These are phyloP conservation scores for Triticum timopheevii DNA, from an alignment of 176 grass and related monocot genomes.

Conservation along the genomic window DNA sequence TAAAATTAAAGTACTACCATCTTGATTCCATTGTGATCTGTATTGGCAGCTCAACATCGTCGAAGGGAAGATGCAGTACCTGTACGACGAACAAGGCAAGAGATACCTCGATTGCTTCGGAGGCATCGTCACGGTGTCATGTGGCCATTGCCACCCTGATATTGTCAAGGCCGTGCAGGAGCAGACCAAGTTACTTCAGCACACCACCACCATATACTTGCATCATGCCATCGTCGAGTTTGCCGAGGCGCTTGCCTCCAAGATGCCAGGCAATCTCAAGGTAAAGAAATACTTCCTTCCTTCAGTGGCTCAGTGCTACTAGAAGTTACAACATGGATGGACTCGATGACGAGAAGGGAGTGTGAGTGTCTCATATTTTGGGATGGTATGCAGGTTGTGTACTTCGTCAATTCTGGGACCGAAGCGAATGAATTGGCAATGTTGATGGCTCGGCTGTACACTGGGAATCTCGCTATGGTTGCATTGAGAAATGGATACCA, in stretches of 20 bases:
- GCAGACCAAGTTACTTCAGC: slow-evolving; percentile 94
- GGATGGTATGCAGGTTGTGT: slow-evolving; percentile 60
- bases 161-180: slow-evolving; percentile 80
- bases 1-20: neutral
- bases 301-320: neutral
- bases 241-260: slow-evolving; percentile 84
- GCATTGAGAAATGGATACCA: slow-evolving; percentile 96
- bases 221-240: slow-evolving; percentile 92
- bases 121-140: slow-evolving; percentile 97
- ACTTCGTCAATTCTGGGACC: slow-evolving; percentile 97
- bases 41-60: slow-evolving; percentile 87
- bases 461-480: slow-evolving; percentile 87
- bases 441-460: slow-evolving; percentile 91
- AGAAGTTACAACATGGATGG: neutral
- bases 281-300: slow-evolving; percentile 16
- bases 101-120: slow-evolving; percentile 93
- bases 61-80: slow-evolving; percentile 94
- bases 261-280: slow-evolving; percentile 97
- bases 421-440: slow-evolving; percentile 98
- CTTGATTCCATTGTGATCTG: neutral
- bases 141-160: slow-evolving; percentile 91
- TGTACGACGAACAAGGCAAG: slow-evolving; percentile 86
- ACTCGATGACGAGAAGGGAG: neutral
- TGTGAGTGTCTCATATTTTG: neutral
- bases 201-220: slow-evolving; percentile 94